Base-by-base conservation (phyloP, 2,329 filamentous ascomycete species). In the Claviceps digitariae region DNA sequence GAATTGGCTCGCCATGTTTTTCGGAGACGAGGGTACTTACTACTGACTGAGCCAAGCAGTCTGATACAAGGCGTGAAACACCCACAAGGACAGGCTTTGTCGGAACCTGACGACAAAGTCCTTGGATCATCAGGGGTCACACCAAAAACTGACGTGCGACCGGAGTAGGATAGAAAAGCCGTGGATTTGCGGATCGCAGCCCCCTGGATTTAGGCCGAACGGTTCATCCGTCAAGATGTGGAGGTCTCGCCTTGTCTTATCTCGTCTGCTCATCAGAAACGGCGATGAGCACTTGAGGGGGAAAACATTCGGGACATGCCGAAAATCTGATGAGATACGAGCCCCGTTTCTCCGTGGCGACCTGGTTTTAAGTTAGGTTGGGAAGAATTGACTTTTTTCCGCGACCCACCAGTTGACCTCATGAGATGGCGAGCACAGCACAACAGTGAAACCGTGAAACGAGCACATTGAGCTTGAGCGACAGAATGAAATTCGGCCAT, bases 51-150 rank as follows among this genome's bases (percentile, higher is more conserved):
- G 50, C 38, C 34, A 52, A 36, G 31, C 36, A 50, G 45, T 43
- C 54, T 57, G 55, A 56, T 57, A 55, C 56, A 52, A 55, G 55
- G 51, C 51, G 52, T 58, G 57, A 60, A 59, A 60, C 55, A 38
- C 34, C 27, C 25, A 48, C 52, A 57, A 53, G 54, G 43, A 53
- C 45, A 40, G 40, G 51, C 34, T 47, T 49, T 27, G 46, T 48
- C 48, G 53, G 55, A 47, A 21, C n/a, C 54, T 55, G 50, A 54
- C 48, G 52, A 52, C 44, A 52, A 46, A 43, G 46, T 25, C 20
- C 23, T 41, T 41, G 45, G 44, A 45, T 51, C 34, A 17, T 50
- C 50, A 55, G 57, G 55, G 57, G 57, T 54, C 48, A 47, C 51
- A 52, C 53, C 46, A 47, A 44, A 17, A 20, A 12, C 15, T 36